Evolutionary conservation across 305 asterid species (phyloP).

Genomic region (Fraxinus platypoda): DNA sequence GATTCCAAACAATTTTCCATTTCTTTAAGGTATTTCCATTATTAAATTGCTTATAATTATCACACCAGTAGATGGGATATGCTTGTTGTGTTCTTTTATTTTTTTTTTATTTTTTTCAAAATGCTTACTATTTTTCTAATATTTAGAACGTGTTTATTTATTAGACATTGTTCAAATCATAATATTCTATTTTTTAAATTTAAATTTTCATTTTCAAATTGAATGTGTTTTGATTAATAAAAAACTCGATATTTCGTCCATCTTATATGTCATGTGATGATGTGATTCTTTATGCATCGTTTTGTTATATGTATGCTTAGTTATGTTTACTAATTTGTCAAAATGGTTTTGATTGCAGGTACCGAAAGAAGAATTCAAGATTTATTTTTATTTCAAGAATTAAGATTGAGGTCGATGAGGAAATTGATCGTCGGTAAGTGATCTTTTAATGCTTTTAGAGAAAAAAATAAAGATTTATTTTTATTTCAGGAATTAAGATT

Average conservation of each 20-base stretch:
- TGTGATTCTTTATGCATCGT: not conserved
- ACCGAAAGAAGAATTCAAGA: not conserved
- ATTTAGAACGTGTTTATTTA: not conserved
- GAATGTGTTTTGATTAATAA: not conserved
- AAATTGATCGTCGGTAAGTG: not conserved
- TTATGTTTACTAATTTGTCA: not conserved
- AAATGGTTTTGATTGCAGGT: not conserved
- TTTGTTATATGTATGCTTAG: not conserved
- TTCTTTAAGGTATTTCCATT: not conserved
- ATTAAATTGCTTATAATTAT: not conserved
- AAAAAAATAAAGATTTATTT: not conserved
- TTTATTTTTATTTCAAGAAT: not conserved
- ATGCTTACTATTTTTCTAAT: not conserved
- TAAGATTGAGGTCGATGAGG: not conserved
- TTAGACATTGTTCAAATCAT: not conserved
- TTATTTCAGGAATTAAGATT: not conserved
- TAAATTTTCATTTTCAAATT: not conserved
- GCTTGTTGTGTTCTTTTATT: not conserved
- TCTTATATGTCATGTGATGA: not conserved
- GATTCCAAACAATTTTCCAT: slow-evolving; percentile 4
- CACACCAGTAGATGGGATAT: not conserved
- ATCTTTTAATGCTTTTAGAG: not conserved
- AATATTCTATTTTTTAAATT: not conserved
- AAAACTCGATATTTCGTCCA: not conserved
- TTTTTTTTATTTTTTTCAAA: not conserved